phyloP scores from a whole-genome alignment of 2,329 filamentous ascomycete genomes.

The Fusarium sulawesiense region DNA sequence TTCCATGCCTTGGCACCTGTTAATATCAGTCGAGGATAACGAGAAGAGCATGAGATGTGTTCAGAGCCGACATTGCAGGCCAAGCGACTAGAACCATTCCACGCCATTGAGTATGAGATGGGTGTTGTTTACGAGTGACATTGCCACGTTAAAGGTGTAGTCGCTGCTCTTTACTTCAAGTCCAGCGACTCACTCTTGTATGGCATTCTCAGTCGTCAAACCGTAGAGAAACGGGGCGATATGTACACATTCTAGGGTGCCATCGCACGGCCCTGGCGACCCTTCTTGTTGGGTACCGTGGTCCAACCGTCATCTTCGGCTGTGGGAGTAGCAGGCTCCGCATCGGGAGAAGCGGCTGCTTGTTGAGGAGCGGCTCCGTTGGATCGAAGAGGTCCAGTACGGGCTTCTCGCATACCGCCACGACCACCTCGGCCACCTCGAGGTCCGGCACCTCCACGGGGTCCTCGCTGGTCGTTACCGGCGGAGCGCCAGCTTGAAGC shows the following conservation, averaged over 20 bases:
- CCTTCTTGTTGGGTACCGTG: slow-evolving; percentile 60
- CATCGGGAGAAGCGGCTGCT: slow-evolving; percentile 50
- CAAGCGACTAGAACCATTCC: slow-evolving; percentile 1
- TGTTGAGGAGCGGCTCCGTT: slow-evolving; percentile 60
- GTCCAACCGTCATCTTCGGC: slow-evolving; percentile 73
- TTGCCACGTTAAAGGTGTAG: slow-evolving; percentile 35
- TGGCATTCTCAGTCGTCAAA: slow-evolving; percentile 52
- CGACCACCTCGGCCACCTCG: slow-evolving; percentile 55
- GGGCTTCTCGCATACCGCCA: slow-evolving; percentile 57
- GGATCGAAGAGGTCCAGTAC: slow-evolving; percentile 56
- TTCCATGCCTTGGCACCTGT: slow-evolving; percentile 22
- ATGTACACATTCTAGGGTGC: slow-evolving; percentile 51
- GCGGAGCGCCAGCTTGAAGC: slow-evolving; percentile 70
- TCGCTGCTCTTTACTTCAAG: slow-evolving; percentile 30
- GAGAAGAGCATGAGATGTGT: slow-evolving; percentile 23
- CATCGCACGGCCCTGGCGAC: slow-evolving; percentile 50
- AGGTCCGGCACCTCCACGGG: slow-evolving; percentile 61
- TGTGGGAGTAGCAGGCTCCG: slow-evolving; percentile 52
- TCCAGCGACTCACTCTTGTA: slow-evolving; percentile 44
- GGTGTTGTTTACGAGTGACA: slow-evolving; percentile 36
- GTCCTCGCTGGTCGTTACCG: slow-evolving; percentile 60
- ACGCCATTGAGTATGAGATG: slow-evolving; percentile 35
- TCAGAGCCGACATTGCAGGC: neutral
- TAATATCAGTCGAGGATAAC: slow-evolving; percentile 20
- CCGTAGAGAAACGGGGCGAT: slow-evolving; percentile 50